Evolutionary conservation across 352 stramenopile genomes (phyloP), one percentile per base, ranked within the genome.

Genomic region (Globisporangium viniferum): DNA sequence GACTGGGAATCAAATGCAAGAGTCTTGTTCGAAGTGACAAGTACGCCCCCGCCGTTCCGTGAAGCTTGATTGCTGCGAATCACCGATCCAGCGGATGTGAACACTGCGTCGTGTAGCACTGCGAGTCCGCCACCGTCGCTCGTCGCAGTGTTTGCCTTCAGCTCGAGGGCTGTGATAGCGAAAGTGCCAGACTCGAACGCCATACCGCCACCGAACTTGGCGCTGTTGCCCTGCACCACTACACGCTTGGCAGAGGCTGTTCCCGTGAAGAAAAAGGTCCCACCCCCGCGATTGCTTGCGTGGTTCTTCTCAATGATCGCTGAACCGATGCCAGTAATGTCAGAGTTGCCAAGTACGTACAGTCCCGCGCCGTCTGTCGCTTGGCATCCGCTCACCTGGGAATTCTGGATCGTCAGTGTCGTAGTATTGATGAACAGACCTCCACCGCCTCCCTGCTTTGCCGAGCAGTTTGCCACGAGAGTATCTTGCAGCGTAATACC

Each of bases 101-200:
- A 18, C 12, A 58, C 68, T 22, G 73, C 73, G 0, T 60, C 35
- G 4, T 62, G 58, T 8, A 85, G 59, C 8, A 88, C n/a, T 6
- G 81, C 81, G 6, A 90, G 63, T 1, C 83, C 83, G n/a, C 83
- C 83, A 15, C 83, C 83, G 33, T 81, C 66, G 0, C 46, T 46
- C 0, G n/a, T 29, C 5, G 81, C 82, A 2, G 2, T 61, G 64
- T 89, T 90, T 1, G 39, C 56, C 5, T n/a, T 33, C n/a, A 87
- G 64, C 0, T 59, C 62, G 0, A 76, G 48, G 1, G 59, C 39
- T 2, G 33, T 59, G 9, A 79, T 36, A 1, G 33, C 68, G 5
- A 78, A 59, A 7, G 27, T 66, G 1, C 74, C 75, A 12, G 57
- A 58, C 20, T 68, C 71, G 1, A 75, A 60, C 10, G 77, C 66